Evolutionary conservation across 345 rosid genomes (phyloP).

Genomic region (Gossypium arboreum): DNA sequence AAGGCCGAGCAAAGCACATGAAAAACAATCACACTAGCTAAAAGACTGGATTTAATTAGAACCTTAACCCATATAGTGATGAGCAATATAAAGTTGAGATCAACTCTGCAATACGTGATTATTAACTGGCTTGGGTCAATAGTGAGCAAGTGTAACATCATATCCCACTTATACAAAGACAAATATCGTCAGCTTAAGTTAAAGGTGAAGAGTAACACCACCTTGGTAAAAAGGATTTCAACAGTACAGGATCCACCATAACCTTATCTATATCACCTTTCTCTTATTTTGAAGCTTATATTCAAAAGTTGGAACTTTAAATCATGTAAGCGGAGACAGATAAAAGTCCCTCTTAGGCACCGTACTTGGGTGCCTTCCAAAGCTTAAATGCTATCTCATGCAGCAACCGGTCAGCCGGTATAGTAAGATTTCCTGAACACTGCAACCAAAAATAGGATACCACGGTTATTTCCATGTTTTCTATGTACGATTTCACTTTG

Average conservation of each 20-base stretch:
- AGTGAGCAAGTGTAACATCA: background rate
- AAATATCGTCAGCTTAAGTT: background rate
- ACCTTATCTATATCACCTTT: background rate
- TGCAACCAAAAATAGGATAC: constrained; percentile 22
- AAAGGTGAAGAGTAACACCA: background rate
- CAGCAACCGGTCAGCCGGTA: constrained; percentile 87
- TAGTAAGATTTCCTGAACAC: constrained; percentile 67
- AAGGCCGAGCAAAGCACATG: background rate
- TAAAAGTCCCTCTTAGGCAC: constrained; percentile 43
- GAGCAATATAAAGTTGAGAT: background rate
- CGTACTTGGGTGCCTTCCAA: constrained; percentile 99
- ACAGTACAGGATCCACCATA: background rate
- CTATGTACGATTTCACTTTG: background rate
- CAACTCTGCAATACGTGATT: background rate
- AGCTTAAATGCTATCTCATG: constrained; percentile 97
- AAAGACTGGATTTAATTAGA: background rate
- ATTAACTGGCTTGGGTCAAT: background rate
- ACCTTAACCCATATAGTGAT: background rate
- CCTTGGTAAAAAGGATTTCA: background rate
- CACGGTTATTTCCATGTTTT: background rate
- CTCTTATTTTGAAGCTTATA: background rate
- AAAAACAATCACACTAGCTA: background rate
- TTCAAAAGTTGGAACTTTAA: background rate
- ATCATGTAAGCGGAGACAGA: background rate
- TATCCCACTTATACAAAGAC: background rate